A percentile compares a stretch with the other conserved stretches of the same genome.
Conservation (phyloP, 139 green algal genomes). For the Mychonastes homosphaera region DNA sequence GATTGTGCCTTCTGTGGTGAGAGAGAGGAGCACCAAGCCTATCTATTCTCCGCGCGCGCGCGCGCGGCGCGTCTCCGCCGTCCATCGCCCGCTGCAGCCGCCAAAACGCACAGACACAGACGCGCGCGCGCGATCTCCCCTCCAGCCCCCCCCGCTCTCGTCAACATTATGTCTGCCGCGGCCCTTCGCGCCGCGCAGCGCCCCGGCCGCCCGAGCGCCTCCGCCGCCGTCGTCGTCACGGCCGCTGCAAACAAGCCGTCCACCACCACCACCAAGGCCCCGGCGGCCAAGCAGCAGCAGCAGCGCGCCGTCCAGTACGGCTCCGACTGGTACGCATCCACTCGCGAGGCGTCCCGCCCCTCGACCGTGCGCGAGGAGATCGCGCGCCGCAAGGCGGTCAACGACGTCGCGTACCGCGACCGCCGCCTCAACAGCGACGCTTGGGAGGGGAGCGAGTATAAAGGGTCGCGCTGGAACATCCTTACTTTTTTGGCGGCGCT, state of each 20-base stretch:
- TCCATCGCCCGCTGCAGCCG: constrained; percentile 6
- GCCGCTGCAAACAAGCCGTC: not conserved
- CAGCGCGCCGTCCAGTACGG: constrained; percentile 1
- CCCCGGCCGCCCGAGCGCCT: not conserved
- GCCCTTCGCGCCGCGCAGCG: not conserved
- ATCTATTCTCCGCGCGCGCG: too few relatives aligned
- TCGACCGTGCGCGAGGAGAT: constrained; percentile 6
- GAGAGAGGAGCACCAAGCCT: too few relatives aligned
- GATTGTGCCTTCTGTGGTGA: too few relatives aligned
- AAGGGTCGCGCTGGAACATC: constrained; percentile 39
- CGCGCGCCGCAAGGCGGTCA: constrained; percentile 18
- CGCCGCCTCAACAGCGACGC: constrained; percentile 39
- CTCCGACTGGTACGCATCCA: constrained; percentile 14
- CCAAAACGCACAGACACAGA: not conserved
- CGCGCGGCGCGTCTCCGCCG: too few relatives aligned
- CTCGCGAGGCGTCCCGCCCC: not conserved
- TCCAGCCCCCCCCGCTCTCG: not conserved
- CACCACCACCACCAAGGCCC: not conserved
- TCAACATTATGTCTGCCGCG: not conserved
- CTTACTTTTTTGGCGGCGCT: constrained; percentile 26
- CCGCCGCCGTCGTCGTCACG: not conserved
- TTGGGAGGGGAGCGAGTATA: constrained; percentile 54
- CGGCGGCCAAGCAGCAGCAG: not conserved
- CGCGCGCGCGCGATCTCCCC: not conserved
- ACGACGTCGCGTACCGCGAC: constrained; percentile 41